phyloP scores from a whole-genome alignment of 495 filamentous ascomycete genomes.

The Cercophora scortea region DNA sequence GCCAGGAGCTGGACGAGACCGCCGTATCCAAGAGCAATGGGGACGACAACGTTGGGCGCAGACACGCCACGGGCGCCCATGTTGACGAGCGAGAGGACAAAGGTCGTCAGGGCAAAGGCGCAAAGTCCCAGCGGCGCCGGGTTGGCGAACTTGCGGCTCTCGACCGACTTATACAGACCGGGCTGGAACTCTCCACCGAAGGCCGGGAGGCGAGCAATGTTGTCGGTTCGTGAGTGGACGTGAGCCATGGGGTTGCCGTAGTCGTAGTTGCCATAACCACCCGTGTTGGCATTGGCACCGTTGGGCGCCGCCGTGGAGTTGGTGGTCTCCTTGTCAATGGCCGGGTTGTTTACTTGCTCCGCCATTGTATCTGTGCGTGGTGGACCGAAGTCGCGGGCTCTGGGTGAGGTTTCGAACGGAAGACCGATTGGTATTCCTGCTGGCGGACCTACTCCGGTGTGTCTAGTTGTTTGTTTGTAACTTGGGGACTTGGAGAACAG shows the following conservation, averaged over 20 bases:
- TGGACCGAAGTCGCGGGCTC: too few relatives aligned
- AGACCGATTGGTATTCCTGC: too few relatives aligned
- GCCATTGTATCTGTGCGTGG: too few relatives aligned
- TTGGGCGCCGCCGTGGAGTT: slow-evolving; percentile 16
- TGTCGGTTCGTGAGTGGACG: slow-evolving; percentile 45
- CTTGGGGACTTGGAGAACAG: too few relatives aligned
- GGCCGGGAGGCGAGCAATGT: slow-evolving; percentile 58
- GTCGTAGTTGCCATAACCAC: slow-evolving; percentile 35
- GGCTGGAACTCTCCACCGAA: slow-evolving; percentile 97
- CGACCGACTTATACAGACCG: slow-evolving; percentile 73
- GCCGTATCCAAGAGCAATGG: slow-evolving; percentile 69
- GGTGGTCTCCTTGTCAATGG: not conserved
- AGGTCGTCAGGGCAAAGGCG: slow-evolving; percentile 94
- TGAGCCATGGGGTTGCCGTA: slow-evolving; percentile 65
- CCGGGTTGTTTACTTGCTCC: not conserved
- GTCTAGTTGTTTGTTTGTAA: too few relatives aligned
- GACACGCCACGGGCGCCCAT: slow-evolving; percentile 52
- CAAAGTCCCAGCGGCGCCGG: slow-evolving; percentile 78
- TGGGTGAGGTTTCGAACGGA: too few relatives aligned
- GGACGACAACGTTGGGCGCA: slow-evolving; percentile 60
- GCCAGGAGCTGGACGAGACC: slow-evolving; percentile 88
- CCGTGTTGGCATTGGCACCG: slow-evolving; percentile 10
- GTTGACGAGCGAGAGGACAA: slow-evolving; percentile 85
- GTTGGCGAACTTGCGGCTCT: slow-evolving; percentile 76
- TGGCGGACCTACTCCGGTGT: too few relatives aligned